Evolutionary conservation across 164 flowering plant genomes (phyloP), one percentile per base, ranked within the genome.

Genomic region (Echeveria elegans): DNA sequence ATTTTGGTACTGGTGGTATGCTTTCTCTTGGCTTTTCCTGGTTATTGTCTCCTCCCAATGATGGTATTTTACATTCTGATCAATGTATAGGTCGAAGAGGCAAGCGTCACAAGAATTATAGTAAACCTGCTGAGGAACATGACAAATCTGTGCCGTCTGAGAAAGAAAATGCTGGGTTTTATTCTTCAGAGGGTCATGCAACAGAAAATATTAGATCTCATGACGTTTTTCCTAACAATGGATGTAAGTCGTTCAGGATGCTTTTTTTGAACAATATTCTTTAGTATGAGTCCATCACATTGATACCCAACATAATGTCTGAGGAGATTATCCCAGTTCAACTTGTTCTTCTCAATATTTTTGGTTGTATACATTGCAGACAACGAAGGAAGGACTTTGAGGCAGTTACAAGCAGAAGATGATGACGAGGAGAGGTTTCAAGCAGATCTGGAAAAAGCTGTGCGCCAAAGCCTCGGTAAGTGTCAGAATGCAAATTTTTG

Each of bases 391-490:
- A 89, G 77, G 69, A 77, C 84, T 50, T 70, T 86, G 71, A 78
- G 87, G 74, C 83, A 85, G 62, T 72, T 79, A 64, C 87, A 77
- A 67, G 86, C 77, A 7, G 96, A 89, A 73, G 90, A 90, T 68
- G 96, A 85, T 45, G 92, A 94, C 67, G 97, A 94, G 71, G 91
- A 94, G 78, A 86, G 93, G 68, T 94, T 89, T 73, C 95, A 89
- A 81, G 92, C 98, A 68, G 98, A 94, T 73, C 86, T 94, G 56
- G 73, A 85, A 78, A 81, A 74, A 74, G 98, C 98, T 71, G 92
- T 90, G 16, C 88, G 75, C 34, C 92, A 89, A 76, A 94, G 98
- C 73, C 94, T 94, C 67, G 98, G 98, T 94, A 81, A 68, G 61
- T 37, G 2, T 64, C 48, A 23, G 41, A 18, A 38, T 10, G 7